Evolutionary conservation across 1,139 yeast species (phyloP).

Genomic region (Protomyces pachydermus): DNA sequence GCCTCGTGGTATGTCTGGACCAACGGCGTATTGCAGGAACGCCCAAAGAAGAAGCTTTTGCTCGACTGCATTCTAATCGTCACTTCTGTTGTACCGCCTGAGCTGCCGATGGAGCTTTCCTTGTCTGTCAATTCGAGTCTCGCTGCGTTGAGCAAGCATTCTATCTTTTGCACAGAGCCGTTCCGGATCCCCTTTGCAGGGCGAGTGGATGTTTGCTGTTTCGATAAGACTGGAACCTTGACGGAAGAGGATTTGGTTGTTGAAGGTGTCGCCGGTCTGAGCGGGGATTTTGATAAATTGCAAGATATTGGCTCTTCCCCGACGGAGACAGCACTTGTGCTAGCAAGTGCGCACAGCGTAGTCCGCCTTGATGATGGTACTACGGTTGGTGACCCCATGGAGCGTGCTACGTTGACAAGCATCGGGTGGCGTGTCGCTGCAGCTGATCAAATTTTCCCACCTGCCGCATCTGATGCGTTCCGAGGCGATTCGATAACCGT

Average conservation of each 20-base stretch:
- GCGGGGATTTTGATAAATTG: slow-evolving; percentile 41
- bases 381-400: slow-evolving; percentile 98
- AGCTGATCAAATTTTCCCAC: slow-evolving; percentile 48
- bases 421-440: slow-evolving; percentile 79
- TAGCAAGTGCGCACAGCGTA: slow-evolving; percentile 95
- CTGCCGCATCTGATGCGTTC: slow-evolving; percentile 33
- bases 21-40: slow-evolving; percentile 93
- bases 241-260: slow-evolving; percentile 95
- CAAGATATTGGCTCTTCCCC: slow-evolving; percentile 60
- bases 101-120: slow-evolving; percentile 96
- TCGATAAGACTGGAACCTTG: slow-evolving; percentile 96
- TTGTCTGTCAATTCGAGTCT: slow-evolving; percentile 94
- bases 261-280: slow-evolving; percentile 91
- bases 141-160: slow-evolving; percentile 78
- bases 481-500: slow-evolving; percentile 52
- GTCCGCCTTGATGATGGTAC: slow-evolving; percentile 90
- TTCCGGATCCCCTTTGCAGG: slow-evolving; percentile 98
- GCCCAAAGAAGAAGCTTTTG: slow-evolving; percentile 86
- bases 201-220: slow-evolving; percentile 95
- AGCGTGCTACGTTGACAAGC: slow-evolving; percentile 86
- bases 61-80: slow-evolving; percentile 92
- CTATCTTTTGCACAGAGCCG: slow-evolving; percentile 96
- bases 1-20: slow-evolving; percentile 99
- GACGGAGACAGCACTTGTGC: slow-evolving; percentile 59
- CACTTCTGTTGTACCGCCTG: slow-evolving; percentile 98